Evolutionary conservation across 352 stramenopile species (phyloP).

Genomic region (Thalassiosira livingstoniorum): DNA sequence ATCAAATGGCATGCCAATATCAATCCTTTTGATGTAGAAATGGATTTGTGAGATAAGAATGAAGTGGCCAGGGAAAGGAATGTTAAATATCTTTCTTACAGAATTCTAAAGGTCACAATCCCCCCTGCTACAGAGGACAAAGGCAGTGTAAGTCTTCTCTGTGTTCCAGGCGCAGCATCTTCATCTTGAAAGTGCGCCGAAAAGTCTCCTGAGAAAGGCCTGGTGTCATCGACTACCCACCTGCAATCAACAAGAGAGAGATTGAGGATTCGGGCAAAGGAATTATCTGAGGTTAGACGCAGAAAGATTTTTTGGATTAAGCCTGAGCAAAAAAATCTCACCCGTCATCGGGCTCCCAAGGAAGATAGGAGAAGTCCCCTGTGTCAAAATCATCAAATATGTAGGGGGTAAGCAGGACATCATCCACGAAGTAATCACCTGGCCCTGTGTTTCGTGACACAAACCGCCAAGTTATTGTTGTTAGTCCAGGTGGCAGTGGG

Average conservation of each 20-base stretch:
- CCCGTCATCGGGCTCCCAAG: neutral
- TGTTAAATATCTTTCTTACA: too few species aligned
- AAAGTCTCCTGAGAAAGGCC: neutral
- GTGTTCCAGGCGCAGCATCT: neutral
- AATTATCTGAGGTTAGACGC: too few species aligned
- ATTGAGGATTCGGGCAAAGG: too few species aligned
- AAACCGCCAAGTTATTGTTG: neutral
- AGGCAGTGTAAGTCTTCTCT: neutral
- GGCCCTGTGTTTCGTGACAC: neutral
- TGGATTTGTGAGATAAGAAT: too few species aligned
- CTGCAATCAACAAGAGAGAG: too few species aligned
- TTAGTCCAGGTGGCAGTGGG: neutral
- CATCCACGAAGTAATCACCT: neutral
- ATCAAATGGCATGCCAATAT: constrained; percentile 6
- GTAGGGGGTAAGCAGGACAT: neutral
- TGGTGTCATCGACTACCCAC: constrained; percentile 4
- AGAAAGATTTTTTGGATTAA: too few species aligned
- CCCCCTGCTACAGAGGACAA: neutral
- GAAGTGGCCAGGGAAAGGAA: too few species aligned
- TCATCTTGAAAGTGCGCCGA: neutral
- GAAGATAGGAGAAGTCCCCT: neutral
- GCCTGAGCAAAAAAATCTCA: too few species aligned
- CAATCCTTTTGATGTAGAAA: too few species aligned
- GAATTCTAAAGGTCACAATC: neutral
- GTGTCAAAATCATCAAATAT: neutral